A percentile compares a stretch with the other conserved stretches of the same genome.
phyloP scores from a whole-genome alignment of 2,329 filamentous ascomycete genomes.

The Fusarium goolgardi region DNA sequence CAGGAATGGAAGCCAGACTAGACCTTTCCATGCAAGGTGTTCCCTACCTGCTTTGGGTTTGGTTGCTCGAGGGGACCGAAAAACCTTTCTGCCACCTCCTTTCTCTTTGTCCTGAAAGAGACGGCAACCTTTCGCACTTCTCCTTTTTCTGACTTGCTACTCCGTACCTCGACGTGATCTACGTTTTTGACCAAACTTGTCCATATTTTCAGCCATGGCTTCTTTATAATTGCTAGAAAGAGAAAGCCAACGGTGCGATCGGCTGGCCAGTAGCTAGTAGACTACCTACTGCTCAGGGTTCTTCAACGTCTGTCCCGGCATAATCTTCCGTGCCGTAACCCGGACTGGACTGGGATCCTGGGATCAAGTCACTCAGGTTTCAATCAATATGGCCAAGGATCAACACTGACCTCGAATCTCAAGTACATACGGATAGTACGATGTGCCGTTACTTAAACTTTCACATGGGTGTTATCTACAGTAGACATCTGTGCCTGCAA shows the following conservation, averaged over 20 bases:
- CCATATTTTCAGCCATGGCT: not conserved
- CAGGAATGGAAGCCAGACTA: conserved; percentile 22
- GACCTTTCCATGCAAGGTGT: conserved; percentile 18
- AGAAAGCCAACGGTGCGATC: not conserved
- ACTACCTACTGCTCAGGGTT: not conserved
- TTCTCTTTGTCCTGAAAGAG: conserved; percentile 16
- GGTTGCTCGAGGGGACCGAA: not conserved
- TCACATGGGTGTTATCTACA: conserved; percentile 7
- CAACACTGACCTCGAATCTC: not conserved
- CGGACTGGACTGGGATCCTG: not conserved
- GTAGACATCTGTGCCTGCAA: not conserved
- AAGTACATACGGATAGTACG: not conserved
- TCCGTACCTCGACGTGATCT: conserved; percentile 2
- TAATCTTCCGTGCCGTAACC: conserved; percentile 13
- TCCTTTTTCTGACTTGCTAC: conserved; percentile 1
- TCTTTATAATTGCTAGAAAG: not conserved
- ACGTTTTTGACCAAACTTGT: not conserved
- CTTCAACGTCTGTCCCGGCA: conserved; percentile 4
- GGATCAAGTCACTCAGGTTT: not conserved
- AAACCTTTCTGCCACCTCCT: conserved; percentile 28
- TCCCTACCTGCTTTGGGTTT: conserved; percentile 16
- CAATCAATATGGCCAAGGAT: conserved; percentile 15
- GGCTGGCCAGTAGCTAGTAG: not conserved
- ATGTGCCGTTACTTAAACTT: conserved; percentile 9
- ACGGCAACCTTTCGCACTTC: conserved; percentile 1